These are phyloP conservation scores for Saturnispora kantuleensis DNA, from an alignment of 805 yeast species.

Conservation along the genomic window DNA sequence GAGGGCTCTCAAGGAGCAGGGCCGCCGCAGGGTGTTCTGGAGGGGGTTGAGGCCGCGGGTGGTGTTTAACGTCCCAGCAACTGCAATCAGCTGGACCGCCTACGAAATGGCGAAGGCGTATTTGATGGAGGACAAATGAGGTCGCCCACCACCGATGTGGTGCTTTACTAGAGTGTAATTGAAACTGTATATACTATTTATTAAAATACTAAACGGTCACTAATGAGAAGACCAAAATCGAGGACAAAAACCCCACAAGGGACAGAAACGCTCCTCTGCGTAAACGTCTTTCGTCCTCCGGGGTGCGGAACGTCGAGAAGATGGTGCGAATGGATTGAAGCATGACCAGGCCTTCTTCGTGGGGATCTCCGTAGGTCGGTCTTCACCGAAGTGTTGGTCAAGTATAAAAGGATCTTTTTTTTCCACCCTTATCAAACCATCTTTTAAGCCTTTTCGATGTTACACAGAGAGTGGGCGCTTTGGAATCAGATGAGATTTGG, in stretches of 20 bases:
- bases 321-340: conserved; percentile 69
- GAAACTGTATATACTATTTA: not conserved
- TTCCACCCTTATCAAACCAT: conserved; percentile 10
- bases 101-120: conserved; percentile 92
- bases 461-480: conserved; percentile 27
- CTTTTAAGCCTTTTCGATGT: not conserved
- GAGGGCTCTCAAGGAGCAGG: conserved; percentile 46
- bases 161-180: not conserved
- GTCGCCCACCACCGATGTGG: not conserved
- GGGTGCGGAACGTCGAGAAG: conserved; percentile 74
- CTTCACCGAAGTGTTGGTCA: too few species aligned
- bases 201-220: conserved; percentile 48
- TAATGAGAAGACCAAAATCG: conserved; percentile 72
- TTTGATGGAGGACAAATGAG: conserved; percentile 3
- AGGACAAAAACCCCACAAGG: conserved; percentile 68
- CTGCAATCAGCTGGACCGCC: conserved; percentile 96
- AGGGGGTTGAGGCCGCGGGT: conserved; percentile 88
- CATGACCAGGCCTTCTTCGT: conserved; percentile 31
- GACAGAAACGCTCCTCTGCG: conserved; percentile 74
- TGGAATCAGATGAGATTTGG: conserved; percentile 24
- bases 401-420: too few species aligned
- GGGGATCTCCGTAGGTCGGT: too few species aligned
- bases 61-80: conserved; percentile 86
- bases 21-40: conserved; percentile 59
- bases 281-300: conserved; percentile 71